phyloP scores from a whole-genome alignment of 2,329 filamentous ascomycete genomes.

The Aspergillus niger region DNA sequence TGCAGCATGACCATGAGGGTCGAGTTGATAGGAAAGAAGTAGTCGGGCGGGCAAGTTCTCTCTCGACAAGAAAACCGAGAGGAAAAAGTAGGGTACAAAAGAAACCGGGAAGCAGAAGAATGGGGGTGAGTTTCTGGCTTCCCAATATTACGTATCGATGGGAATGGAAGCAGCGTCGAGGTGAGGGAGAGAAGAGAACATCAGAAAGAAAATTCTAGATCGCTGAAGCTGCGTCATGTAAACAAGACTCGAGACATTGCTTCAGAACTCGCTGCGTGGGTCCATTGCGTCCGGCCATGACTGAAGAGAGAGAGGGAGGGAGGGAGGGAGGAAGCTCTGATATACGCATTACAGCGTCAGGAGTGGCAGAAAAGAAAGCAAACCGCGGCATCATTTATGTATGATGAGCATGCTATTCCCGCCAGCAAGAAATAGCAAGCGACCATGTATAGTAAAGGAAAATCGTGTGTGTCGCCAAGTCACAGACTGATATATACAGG shows the following conservation, averaged over 20 bases:
- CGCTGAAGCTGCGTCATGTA: conserved; percentile 22
- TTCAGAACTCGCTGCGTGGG: conserved; percentile 20
- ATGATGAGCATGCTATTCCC: conserved; percentile 18
- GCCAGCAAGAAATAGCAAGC: conserved; percentile 21
- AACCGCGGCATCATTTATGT: conserved; percentile 14
- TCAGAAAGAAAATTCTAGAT: conserved; percentile 22
- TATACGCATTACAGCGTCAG: conserved; percentile 19
- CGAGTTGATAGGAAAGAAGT: conserved; percentile 13
- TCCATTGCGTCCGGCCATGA: conserved; percentile 6
- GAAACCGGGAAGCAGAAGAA: conserved; percentile 3
- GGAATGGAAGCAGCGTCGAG: background rate
- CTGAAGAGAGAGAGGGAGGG: background rate
- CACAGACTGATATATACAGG: conserved; percentile 33
- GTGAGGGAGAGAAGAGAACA: conserved; percentile 5
- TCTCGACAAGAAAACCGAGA: background rate
- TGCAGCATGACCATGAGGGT: conserved; percentile 11
- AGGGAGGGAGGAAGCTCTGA: background rate
- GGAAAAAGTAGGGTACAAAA: background rate
- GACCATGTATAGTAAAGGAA: conserved; percentile 24
- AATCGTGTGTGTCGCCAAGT: conserved; percentile 27
- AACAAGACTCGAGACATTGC: conserved; percentile 15
- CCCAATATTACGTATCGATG: conserved; percentile 19
- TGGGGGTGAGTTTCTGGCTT: conserved; percentile 5
- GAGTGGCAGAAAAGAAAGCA: conserved; percentile 8
- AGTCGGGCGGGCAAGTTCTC: background rate